Base-by-base conservation (phyloP, 2,329 filamentous ascomycete species). In the Cladorrhinum sp. region DNA sequence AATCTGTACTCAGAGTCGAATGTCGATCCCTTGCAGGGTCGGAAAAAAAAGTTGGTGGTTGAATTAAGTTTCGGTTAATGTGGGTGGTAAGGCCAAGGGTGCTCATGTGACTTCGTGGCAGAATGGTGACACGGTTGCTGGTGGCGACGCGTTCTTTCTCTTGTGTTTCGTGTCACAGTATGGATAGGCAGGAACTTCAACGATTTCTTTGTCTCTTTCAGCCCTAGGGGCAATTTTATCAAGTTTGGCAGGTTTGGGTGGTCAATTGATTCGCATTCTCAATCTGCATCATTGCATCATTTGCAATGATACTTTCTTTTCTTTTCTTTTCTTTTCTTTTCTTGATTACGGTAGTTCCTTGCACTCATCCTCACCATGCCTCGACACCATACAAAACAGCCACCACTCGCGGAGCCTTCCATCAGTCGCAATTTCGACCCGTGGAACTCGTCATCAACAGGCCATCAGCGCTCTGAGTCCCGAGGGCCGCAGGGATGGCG, bases 391-490 rank as follows among this genome's bases (percentile, higher is more conserved):
- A n/a, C 59, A 32, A 58, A 55, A 18, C 53, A 58, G 18, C 60
- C 64, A 32, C 57, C 61, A 73, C 75, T 29, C 75, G 78, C 20
- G 45, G 71, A 78, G 53, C 79, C 81, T 22, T 72, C 69, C 36
- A 72, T 75, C 68, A 73, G 75, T 24, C 74, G 75, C 36, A 69
- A 71, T 61, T 89, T 88, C 68, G 87, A 90, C 72, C 80, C 85
- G 4, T 90, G 86, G 86, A 92, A 92, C 75, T 87, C 86, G 13
- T 85, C 86, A 12, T 86, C 88, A 5, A 87, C 88, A 0, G 91
- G 91, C 50, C 91, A 96, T 72, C 92, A 96, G 74, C 82, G 86
- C 45, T 85, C 90, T 48, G 89, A 93, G 62, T 87, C 85, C 61
- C 80, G 88, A 1, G 83, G 84, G 1, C 82, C 83, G 23, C 67